phyloP scores from a whole-genome alignment of 2,329 filamentous ascomycete genomes.

The Macrophomina phaseolina region DNA sequence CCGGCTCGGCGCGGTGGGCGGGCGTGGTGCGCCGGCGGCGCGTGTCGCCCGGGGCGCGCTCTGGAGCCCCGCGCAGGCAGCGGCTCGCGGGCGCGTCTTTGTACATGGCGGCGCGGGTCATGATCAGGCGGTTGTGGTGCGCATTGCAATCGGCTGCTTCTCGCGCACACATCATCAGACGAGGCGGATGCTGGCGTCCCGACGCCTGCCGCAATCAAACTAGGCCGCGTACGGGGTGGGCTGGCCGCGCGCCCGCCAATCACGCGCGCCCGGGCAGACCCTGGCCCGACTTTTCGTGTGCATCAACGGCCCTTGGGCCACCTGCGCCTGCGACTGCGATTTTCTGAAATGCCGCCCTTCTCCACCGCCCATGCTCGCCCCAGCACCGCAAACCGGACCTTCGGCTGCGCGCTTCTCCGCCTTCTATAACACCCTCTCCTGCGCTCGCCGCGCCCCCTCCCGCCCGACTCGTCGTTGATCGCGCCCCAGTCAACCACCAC shows the following conservation, averaged over 20 bases:
- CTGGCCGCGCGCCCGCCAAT: background rate
- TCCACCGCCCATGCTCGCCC: background rate
- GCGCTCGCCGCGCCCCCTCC: background rate
- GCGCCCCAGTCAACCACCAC: background rate
- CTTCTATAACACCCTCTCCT: slow-evolving; percentile 20
- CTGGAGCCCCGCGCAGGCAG: slow-evolving; percentile 10
- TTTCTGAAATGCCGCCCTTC: background rate
- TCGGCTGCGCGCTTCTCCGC: slow-evolving; percentile 15
- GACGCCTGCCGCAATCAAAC: background rate
- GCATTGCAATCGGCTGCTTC: background rate
- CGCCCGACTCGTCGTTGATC: slow-evolving; percentile 12
- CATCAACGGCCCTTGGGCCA: background rate
- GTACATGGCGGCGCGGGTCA: background rate
- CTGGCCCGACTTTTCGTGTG: background rate
- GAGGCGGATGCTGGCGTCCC: background rate
- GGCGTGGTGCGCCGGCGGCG: background rate
- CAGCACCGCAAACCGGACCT: background rate
- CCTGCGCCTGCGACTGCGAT: background rate
- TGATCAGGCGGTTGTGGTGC: background rate
- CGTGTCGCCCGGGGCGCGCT: background rate
- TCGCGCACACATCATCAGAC: background rate
- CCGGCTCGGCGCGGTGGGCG: background rate
- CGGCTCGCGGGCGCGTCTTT: background rate
- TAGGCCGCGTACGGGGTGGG: background rate
- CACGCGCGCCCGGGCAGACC: background rate